Evolutionary conservation across 176 grass and related monocot genomes (phyloP).

Genomic region (Raddia distichophylla): DNA sequence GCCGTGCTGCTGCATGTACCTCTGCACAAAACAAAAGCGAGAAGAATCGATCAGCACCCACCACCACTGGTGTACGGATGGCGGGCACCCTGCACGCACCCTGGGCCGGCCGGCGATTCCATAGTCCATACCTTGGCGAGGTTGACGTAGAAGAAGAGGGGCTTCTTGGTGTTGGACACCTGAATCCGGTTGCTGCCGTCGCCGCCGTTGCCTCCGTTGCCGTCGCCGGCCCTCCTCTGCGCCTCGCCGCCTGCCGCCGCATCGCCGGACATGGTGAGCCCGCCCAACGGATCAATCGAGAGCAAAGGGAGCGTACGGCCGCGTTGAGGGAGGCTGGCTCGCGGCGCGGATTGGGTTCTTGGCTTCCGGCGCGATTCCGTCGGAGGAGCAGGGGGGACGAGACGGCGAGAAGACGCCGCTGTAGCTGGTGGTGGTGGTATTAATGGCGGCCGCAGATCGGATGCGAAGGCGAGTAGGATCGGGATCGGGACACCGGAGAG

Average conservation of each 20-base stretch:
- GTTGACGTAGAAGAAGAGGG: conserved; percentile 91
- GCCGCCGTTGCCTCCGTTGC: conserved; percentile 41
- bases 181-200: conserved; percentile 66
- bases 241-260: conserved; percentile 8
- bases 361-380: neutral
- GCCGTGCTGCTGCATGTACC: conserved; percentile 71
- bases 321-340: neutral
- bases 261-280: conserved; percentile 14
- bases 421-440: neutral
- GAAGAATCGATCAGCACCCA: neutral
- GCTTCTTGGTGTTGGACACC: conserved; percentile 82
- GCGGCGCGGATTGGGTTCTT: neutral
- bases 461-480: conserved; percentile 9
- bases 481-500: neutral
- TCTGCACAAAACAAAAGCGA: conserved; percentile 44
- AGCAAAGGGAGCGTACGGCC: neutral
- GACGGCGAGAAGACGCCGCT: neutral
- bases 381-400: neutral
- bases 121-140: conserved; percentile 69
- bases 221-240: conserved; percentile 9
- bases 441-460: conserved; percentile 21
- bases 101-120: neutral
- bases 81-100: neutral
- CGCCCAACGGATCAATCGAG: neutral
- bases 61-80: neutral